Base-by-base conservation (phyloP, 768 basidiomycete genomes). In the Psilocybe subaeruginosa region DNA sequence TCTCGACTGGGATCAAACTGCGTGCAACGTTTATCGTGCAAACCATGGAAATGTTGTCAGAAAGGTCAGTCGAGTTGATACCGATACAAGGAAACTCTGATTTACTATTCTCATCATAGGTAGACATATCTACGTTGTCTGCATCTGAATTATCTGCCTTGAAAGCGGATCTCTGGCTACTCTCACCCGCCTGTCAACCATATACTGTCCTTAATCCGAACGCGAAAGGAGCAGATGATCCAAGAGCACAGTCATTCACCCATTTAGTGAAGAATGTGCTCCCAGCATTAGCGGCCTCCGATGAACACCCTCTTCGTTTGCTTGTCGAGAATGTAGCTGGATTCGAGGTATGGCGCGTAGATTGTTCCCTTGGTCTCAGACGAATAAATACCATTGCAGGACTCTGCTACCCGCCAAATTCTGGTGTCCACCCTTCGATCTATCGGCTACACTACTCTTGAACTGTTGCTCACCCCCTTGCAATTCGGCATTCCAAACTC, bases 401-500 rank as follows among this genome's bases (percentile, higher is more conserved):
- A 77, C 7, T 93, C 92, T 1, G 82, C 72, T 27, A 91, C 91
- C 3, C 82, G 90, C 45, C 71, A 76, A 60, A 75, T 81, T 7
- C 74, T 92, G n/a, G 65, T 88, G 0, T 76, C 78, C 14, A 80
- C 78, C 8, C 77, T 94, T 8, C 74, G 72, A 35, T 73, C 72
- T 0, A 77, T 89, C 3, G 84, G 84, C 19, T 93, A 93, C 69
- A 68, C 69, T 6, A 81, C 78, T 0, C 66, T 78, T 23, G 91
- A 94, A 72, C 77, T 91, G 23, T 75, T 90, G 8, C 73, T 94
- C 52, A 92, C 87, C 27, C 92, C 92, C 0, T 72, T 91, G 4
- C 91, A 93, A 70, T 91, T 90, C 62, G 86, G 88, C 16, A 85
- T 92, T 14, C 92, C 92, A 7, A 94, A 93, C 68, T 94, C 92